Percentiles rank a stretch among this genome's conserved stretches.
Evolutionary conservation across 257 asterid genomes (phyloP).

Genomic region (Solanum tacnaense): DNA sequence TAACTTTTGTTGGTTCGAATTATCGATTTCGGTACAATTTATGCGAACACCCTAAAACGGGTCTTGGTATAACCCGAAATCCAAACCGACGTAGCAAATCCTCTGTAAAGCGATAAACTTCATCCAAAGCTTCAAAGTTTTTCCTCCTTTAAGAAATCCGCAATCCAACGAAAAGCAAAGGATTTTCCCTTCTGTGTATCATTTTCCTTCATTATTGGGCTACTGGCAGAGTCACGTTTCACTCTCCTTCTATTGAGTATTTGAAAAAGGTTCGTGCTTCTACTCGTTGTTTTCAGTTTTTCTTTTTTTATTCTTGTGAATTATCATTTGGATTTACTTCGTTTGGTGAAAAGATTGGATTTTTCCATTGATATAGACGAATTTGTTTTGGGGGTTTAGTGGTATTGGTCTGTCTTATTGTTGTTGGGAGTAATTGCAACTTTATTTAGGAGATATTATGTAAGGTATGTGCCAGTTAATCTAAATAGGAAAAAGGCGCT

Average conservation of each 20-base stretch:
- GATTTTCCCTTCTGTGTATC: not conserved
- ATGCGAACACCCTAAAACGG: not conserved
- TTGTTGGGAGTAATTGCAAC: not conserved
- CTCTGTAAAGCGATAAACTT: not conserved
- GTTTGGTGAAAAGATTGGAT: not conserved
- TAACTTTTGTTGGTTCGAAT: not conserved
- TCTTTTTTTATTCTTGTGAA: not conserved
- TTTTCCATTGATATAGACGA: not conserved
- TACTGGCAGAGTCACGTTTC: not conserved
- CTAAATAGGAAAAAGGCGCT: not conserved
- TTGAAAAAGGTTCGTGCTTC: not conserved
- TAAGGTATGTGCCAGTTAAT: not conserved
- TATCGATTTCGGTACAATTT: too few species aligned
- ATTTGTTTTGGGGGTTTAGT: not conserved
- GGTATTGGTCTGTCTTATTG: not conserved
- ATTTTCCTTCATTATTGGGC: not conserved
- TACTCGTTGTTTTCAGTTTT: not conserved
- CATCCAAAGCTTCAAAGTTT: not conserved
- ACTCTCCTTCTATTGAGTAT: not conserved
- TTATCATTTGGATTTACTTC: not conserved
- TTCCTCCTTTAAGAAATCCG: not conserved
- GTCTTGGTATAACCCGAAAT: not conserved
- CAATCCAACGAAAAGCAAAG: not conserved
- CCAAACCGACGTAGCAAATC: not conserved
- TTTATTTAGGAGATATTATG: not conserved